phyloP scores from a whole-genome alignment of 2,329 filamentous ascomycete genomes.

The Domatiomyces catenatus region DNA sequence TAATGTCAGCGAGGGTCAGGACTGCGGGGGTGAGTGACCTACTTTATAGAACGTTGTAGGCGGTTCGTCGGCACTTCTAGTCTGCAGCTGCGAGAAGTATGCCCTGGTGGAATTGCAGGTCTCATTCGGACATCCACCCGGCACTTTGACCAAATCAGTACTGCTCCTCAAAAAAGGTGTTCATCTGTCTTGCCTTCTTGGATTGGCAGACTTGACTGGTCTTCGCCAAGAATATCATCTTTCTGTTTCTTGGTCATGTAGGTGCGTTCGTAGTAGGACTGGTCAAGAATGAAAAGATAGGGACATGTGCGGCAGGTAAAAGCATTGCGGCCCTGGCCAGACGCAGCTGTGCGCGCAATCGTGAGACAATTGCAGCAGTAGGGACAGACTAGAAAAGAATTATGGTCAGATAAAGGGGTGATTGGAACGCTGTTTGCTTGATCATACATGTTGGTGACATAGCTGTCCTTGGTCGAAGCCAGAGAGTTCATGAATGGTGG shows the following conservation, averaged over 20 bases:
- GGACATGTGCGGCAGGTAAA: constrained; percentile 94
- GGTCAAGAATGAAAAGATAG: constrained; percentile 70
- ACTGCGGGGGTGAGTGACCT: constrained; percentile 15
- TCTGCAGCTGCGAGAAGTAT: constrained; percentile 93
- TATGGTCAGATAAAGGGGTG: not conserved
- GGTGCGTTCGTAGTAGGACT: constrained; percentile 67
- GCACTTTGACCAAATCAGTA: constrained; percentile 7
- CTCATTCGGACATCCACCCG: constrained; percentile 52
- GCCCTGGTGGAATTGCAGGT: constrained; percentile 70
- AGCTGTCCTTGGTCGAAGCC: not conserved
- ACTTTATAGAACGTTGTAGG: constrained; percentile 96
- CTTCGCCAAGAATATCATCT: constrained; percentile 66
- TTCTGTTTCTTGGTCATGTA: constrained; percentile 69
- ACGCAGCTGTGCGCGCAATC: constrained; percentile 27
- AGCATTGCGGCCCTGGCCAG: constrained; percentile 45
- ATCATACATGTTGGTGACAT: constrained; percentile 2
- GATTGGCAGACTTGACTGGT: constrained; percentile 15
- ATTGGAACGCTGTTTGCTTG: not conserved
- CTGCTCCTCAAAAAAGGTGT: not conserved
- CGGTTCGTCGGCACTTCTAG: constrained; percentile 92
- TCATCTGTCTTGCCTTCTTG: constrained; percentile 11
- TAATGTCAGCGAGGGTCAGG: constrained; percentile 3
- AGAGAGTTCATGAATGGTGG: not conserved
- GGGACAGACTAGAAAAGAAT: constrained; percentile 28
- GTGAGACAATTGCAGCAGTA: constrained; percentile 36